Evolutionary conservation across 495 filamentous ascomycete species (phyloP), one percentile per base, ranked within the genome.

Genomic region (Trichoderma orchidacearum): DNA sequence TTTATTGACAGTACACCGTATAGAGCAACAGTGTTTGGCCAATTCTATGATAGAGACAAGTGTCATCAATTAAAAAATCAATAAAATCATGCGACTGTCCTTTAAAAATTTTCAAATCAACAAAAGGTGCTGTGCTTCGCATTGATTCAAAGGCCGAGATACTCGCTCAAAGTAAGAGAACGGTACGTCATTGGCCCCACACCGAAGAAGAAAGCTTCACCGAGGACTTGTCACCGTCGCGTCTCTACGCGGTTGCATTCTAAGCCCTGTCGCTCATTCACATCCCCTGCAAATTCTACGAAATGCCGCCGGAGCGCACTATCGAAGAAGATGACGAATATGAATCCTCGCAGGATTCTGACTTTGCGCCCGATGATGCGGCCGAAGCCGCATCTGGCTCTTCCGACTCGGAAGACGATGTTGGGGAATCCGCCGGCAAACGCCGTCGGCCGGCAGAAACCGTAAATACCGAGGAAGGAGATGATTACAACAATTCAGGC

Each of bases 311-410:
- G 12, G 29, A 54, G 15, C 30, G 31, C 31, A 32, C 23, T 23
- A 34, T 36, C 30, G 38, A 65, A 15, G 73, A 76, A 32, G 80
- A 83, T 30, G 81, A 85, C 27, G 71, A 77, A 23, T 90, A 89
- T 60, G 75, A 81, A 55, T 89, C 85, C 25, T 79, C 79, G 17
- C 85, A 89, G 62, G 86, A 90, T 63, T 82, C 81, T 51, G 86
- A 90, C 63, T 89, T 89, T 60, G 78, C 85, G 36, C 79, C 85
- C 17, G 80, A 79, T 53, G 75, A 73, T 9, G 76, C 65, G n/a
- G 70, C 72, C n/a, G 75, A 72, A 27, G 75, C 69, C 27, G 73
- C 71, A 31, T 67, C 76, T 7, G 68, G 55, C 2, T 56, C 34
- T 9, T 30, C 55, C 15, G 56, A 58, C 6, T 54, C 51, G 4